A percentile compares a stretch with the other conserved stretches of the same genome.
Conservation (phyloP, 192 early-diverging fungal species). For the Mortierella alpina region DNA sequence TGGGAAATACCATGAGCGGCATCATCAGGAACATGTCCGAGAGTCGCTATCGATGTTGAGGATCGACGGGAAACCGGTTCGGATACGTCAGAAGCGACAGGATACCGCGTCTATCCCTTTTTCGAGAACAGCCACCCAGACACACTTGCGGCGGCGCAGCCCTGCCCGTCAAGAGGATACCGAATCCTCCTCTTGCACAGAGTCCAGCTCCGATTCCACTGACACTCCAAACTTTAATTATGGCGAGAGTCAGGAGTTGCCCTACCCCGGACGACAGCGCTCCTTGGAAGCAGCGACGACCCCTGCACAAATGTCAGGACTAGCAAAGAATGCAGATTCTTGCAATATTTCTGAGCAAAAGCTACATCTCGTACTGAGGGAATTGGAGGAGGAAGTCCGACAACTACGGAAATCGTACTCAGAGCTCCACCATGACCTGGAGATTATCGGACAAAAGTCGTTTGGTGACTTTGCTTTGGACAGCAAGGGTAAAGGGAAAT, state of each 20-base stretch:
- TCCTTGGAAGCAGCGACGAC: too few species aligned
- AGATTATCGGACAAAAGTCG: conserved; percentile 2
- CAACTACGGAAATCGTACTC: conserved; percentile 29
- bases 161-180: too few species aligned
- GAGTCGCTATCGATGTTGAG: not conserved
- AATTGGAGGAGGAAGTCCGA: conserved; percentile 21
- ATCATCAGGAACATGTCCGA: not conserved
- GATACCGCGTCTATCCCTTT: too few species aligned
- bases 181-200: too few species aligned
- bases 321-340: too few species aligned
- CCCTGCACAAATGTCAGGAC: too few species aligned
- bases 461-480: not conserved
- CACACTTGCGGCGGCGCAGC: too few species aligned
- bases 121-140: too few species aligned
- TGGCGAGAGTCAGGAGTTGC: not conserved
- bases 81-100: not conserved
- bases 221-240: not conserved
- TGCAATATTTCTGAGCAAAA: conserved; percentile 7
- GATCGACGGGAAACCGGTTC: conserved; percentile 6
- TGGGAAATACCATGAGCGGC: conserved; percentile 9
- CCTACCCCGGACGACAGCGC: not conserved
- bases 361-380: conserved; percentile 12
- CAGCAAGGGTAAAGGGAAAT: not conserved
- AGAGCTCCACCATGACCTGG: conserved; percentile 17
- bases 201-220: not conserved